phyloP scores from a whole-genome alignment of 306 rosid genomes.

The Vigna reflexopilosa region DNA sequence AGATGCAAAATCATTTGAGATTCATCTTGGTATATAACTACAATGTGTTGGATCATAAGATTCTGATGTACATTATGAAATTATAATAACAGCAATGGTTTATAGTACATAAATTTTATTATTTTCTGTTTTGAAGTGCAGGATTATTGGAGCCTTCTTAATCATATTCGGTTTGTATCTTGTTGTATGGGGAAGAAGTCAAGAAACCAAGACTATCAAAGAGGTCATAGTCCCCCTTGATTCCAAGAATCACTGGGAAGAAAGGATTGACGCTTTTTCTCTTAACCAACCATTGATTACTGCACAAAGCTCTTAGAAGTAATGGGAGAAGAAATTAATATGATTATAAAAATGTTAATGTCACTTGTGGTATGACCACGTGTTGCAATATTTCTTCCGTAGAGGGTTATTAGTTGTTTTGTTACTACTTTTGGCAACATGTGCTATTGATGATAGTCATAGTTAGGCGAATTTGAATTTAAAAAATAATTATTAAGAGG shows the following conservation, averaged over 20 bases:
- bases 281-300: slow-evolving; percentile 56
- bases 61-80: no score
- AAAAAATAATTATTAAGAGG: no score
- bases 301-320: slow-evolving; percentile 21
- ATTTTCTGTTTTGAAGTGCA: slow-evolving; percentile 48
- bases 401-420: slow-evolving; percentile 25
- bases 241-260: slow-evolving; percentile 40
- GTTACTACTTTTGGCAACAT: neutral
- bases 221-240: slow-evolving; percentile 39
- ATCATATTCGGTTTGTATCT: slow-evolving; percentile 60
- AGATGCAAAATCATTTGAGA: no score
- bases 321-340: neutral
- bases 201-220: slow-evolving; percentile 52
- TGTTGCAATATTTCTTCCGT: neutral
- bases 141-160: slow-evolving; percentile 62
- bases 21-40: no score
- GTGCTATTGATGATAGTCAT: neutral
- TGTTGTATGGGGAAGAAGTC: slow-evolving; percentile 71
- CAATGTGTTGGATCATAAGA: no score
- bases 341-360: neutral
- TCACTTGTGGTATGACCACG: slow-evolving; percentile 15
- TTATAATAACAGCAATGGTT: no score
- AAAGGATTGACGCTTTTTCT: slow-evolving; percentile 33
- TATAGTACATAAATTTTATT: neutral
- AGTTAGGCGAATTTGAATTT: neutral